Percentiles rank a stretch among this genome's conserved stretches.
phyloP scores from a whole-genome alignment of 1,284 basidiomycete genomes.

The Cutaneotrichosporon cavernicola region DNA sequence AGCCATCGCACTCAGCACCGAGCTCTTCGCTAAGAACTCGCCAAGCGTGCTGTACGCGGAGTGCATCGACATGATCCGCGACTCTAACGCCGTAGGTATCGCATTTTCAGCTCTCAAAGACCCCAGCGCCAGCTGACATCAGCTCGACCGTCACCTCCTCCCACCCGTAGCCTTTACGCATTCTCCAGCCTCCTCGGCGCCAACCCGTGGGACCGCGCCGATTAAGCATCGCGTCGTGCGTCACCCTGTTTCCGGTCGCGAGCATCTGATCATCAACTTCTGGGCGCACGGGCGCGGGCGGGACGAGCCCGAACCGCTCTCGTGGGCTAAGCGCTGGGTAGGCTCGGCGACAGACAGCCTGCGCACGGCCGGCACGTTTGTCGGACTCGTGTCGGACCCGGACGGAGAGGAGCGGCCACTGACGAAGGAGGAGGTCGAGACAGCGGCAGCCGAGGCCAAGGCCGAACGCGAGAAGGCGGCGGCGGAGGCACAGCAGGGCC shows the following conservation, averaged over 20 bases:
- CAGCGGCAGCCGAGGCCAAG: background rate
- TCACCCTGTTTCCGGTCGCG: constrained; percentile 45
- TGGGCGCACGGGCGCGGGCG: constrained; percentile 51
- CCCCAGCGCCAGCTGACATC: constrained; percentile 4
- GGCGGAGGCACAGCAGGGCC: constrained; percentile 12
- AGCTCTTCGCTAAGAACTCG: constrained; percentile 88
- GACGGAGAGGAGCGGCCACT: constrained; percentile 9
- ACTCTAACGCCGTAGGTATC: constrained; percentile 63
- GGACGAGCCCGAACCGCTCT: constrained; percentile 45
- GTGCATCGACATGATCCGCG: constrained; percentile 78
- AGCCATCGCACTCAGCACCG: constrained; percentile 79
- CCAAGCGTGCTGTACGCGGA: constrained; percentile 84
- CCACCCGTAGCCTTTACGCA: constrained; percentile 52
- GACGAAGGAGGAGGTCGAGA: background rate
- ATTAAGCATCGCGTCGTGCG: constrained; percentile 42
- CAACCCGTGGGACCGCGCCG: constrained; percentile 46
- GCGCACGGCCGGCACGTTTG: constrained; percentile 8
- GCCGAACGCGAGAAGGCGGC: constrained; percentile 4
- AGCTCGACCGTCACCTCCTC: constrained; percentile 51
- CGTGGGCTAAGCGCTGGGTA: constrained; percentile 21
- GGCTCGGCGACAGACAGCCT: constrained; percentile 2
- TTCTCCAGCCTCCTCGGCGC: constrained; percentile 44
- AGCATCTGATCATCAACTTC: constrained; percentile 52
- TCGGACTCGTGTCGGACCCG: constrained; percentile 20
- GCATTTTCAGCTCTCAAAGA: background rate